These are phyloP conservation scores for Penicillium sp. DNA, from an alignment of 2,329 filamentous ascomycete genomes.

Conservation along the genomic window DNA sequence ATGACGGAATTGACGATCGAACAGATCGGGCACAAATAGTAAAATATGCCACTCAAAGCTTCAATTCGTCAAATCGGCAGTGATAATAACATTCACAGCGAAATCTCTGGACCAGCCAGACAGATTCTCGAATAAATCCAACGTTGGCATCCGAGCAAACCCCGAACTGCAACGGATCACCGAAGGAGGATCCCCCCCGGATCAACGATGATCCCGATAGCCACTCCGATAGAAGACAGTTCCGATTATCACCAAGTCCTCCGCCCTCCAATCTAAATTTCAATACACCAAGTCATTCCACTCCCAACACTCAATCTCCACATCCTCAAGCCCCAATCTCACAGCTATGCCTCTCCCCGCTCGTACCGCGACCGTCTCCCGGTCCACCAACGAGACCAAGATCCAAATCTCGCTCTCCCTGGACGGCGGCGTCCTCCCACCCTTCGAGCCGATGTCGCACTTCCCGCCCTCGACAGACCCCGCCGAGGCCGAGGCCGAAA, in stretches of 20 bases:
- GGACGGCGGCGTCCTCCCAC: slow-evolving; percentile 73
- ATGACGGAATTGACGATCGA: background rate
- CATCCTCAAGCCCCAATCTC: background rate
- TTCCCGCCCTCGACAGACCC: slow-evolving; percentile 68
- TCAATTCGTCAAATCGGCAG: background rate
- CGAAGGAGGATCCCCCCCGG: slow-evolving; percentile 9
- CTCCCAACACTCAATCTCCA: background rate
- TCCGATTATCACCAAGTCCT: slow-evolving; percentile 18
- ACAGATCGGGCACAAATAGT: background rate
- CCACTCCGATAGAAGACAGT: slow-evolving; percentile 21
- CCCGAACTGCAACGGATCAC: slow-evolving; percentile 13
- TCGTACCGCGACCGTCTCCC: slow-evolving; percentile 77
- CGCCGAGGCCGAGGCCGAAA: slow-evolving; percentile 52
- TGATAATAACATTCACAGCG: background rate
- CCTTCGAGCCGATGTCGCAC: slow-evolving; percentile 45
- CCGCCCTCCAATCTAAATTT: background rate
- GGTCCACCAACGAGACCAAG: slow-evolving; percentile 97
- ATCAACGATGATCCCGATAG: slow-evolving; percentile 29
- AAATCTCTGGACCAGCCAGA: slow-evolving; percentile 21
- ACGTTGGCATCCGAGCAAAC: slow-evolving; percentile 10
- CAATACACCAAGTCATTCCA: background rate
- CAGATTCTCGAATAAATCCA: background rate
- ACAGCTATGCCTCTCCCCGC: slow-evolving; percentile 50
- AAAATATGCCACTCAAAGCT: background rate
- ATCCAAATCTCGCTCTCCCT: slow-evolving; percentile 91